phyloP scores from a whole-genome alignment of 2,329 filamentous ascomycete species.

The Chaetothyriales sp. region DNA sequence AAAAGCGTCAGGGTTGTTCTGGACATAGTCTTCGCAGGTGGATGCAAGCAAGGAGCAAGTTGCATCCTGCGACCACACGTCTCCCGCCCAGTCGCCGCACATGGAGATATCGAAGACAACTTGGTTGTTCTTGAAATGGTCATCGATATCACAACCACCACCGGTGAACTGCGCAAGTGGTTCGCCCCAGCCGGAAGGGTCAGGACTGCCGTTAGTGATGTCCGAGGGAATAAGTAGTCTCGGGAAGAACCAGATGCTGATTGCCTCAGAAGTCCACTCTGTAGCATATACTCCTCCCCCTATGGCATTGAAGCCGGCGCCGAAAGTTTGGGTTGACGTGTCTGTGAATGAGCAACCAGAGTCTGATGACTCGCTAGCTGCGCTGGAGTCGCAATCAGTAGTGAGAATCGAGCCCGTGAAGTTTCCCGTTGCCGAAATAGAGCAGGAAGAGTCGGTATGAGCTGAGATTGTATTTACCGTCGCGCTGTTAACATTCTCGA shows the following conservation, averaged over 20 bases:
- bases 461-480: slow-evolving; percentile 50
- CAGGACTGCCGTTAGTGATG: slow-evolving; percentile 44
- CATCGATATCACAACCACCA: slow-evolving; percentile 52
- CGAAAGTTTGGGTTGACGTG: slow-evolving; percentile 43
- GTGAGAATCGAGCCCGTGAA: slow-evolving; percentile 35
- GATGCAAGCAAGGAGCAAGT: slow-evolving; percentile 47
- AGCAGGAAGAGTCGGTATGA: slow-evolving; percentile 51
- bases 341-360: slow-evolving; percentile 49
- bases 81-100: slow-evolving; percentile 81
- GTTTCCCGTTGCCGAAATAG: slow-evolving; percentile 35
- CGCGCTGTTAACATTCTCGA: slow-evolving; percentile 44
- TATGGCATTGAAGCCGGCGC: slow-evolving; percentile 55
- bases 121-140: slow-evolving; percentile 56
- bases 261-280: slow-evolving; percentile 59
- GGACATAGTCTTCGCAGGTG: slow-evolving; percentile 61
- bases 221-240: slow-evolving; percentile 51
- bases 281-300: slow-evolving; percentile 60
- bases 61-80: slow-evolving; percentile 46
- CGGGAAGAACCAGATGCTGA: slow-evolving; percentile 73
- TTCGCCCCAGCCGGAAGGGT: slow-evolving; percentile 53
- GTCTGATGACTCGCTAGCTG: slow-evolving; percentile 30
- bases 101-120: slow-evolving; percentile 74
- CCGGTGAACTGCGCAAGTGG: slow-evolving; percentile 58
- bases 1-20: slow-evolving; percentile 56
- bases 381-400: slow-evolving; percentile 44